Conservation (phyloP, 2,329 filamentous ascomycete genomes). For the Corniculantispora saksenae region DNA sequence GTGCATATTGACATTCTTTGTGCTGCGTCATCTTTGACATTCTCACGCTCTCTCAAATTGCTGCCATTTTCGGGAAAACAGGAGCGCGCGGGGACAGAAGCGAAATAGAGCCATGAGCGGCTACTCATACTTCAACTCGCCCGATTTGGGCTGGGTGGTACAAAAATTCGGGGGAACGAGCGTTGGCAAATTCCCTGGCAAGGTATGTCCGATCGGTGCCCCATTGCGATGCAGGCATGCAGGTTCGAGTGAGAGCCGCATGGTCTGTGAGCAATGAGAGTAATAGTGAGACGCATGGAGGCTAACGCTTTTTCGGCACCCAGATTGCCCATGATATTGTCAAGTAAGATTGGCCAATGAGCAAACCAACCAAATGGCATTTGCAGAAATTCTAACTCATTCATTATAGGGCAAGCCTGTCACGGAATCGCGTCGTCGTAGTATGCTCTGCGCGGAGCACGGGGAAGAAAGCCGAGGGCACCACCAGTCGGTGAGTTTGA, state of each 20-base stretch:
- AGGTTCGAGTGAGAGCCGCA: background rate
- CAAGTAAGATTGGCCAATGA: slow-evolving; percentile 34
- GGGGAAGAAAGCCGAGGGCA: slow-evolving; percentile 91
- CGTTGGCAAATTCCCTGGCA: slow-evolving; percentile 87
- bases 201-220: slow-evolving; percentile 44
- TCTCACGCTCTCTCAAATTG: background rate
- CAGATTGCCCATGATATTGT: slow-evolving; percentile 47
- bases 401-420: slow-evolving; percentile 48
- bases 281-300: background rate
- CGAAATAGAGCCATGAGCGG: slow-evolving; percentile 31
- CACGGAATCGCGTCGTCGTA: slow-evolving; percentile 76
- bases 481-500: slow-evolving; percentile 81
- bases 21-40: too few species aligned
- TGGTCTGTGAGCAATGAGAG: slow-evolving; percentile 9
- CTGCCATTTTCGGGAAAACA: background rate
- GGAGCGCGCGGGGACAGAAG: background rate
- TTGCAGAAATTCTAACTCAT: slow-evolving; percentile 10
- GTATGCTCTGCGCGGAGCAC: slow-evolving; percentile 95
- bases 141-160: slow-evolving; percentile 70
- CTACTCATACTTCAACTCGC: slow-evolving; percentile 36
- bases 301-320: slow-evolving; percentile 6
- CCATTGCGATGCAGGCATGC: background rate
- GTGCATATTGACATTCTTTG: background rate
- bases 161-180: slow-evolving; percentile 96
- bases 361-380: background rate